phyloP scores from a whole-genome alignment of 805 yeast genomes.

The Millerozyma miso region DNA sequence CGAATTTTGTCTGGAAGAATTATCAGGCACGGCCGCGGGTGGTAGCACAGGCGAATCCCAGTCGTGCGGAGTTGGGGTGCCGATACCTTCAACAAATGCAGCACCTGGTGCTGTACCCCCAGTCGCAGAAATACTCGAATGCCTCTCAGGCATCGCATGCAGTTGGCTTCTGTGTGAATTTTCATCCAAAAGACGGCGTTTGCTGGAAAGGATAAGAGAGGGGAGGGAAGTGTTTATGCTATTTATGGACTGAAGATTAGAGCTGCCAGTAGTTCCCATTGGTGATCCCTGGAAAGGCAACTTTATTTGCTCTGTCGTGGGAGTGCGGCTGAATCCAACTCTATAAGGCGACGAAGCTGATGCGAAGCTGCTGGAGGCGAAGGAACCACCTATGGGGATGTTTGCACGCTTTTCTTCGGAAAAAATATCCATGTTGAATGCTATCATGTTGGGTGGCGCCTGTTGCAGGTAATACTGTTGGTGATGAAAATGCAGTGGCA shows the following conservation, averaged over 20 bases:
- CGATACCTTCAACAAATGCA: not conserved
- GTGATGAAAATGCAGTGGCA: conserved; percentile 6
- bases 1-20: conserved; percentile 25
- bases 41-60: not conserved
- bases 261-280: conserved; percentile 14
- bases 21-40: not conserved
- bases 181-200: conserved; percentile 27
- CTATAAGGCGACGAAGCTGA: not conserved
- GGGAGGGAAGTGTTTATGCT: not conserved
- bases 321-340: not conserved
- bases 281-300: not conserved
- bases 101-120: not conserved
- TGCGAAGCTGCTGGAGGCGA: not conserved
- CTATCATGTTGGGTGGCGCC: conserved; percentile 1
- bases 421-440: conserved; percentile 42
- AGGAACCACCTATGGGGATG: too few species aligned
- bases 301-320: not conserved
- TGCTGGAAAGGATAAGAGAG: conserved; percentile 12
- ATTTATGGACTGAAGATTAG: too few species aligned
- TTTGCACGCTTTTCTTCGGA: conserved; percentile 7
- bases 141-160: not conserved
- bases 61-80: not conserved
- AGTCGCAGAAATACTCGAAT: not conserved
- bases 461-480: not conserved
- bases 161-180: not conserved